Evolutionary conservation across 768 basidiomycete genomes (phyloP).

Genomic region (Lactarius hatsudake): DNA sequence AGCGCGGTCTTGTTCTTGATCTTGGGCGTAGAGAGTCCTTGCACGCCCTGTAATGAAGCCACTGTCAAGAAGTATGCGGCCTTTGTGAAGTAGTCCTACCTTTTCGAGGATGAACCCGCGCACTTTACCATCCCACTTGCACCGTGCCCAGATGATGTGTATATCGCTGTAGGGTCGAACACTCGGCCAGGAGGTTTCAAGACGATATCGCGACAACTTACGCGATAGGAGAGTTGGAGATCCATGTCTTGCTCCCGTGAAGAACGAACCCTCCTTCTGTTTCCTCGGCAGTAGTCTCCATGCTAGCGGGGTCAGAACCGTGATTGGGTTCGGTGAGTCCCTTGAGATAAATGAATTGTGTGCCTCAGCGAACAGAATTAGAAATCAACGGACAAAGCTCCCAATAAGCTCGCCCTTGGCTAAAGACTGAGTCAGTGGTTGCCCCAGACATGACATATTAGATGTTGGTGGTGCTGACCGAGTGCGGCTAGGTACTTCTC

Average conservation of each 20-base stretch:
- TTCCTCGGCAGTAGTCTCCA: constrained; percentile 91
- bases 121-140: constrained; percentile 90
- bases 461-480: constrained; percentile 42
- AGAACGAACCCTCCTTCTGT: constrained; percentile 80
- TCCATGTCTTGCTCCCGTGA: constrained; percentile 97
- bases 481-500: constrained; percentile 85
- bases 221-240: constrained; percentile 91
- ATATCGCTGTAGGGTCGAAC: constrained; percentile 59
- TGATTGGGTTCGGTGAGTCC: constrained; percentile 96
- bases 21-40: constrained; percentile 77
- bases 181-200: constrained; percentile 13
- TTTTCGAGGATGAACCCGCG: constrained; percentile 91
- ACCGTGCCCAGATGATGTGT: constrained; percentile 91
- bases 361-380: constrained; percentile 5
- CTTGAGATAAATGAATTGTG: constrained; percentile 39
- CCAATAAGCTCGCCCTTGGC: constrained; percentile 86
- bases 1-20: constrained; percentile 95
- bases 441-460: background rate
- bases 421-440: constrained; percentile 32
- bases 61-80: background rate
- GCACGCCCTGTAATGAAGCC: constrained; percentile 55
- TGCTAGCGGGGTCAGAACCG: constrained; percentile 95
- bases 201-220: constrained; percentile 33
- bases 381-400: constrained; percentile 72
- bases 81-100: constrained; percentile 41